Conservation (phyloP, 371 early-diverging fungal genomes). For the Mortierella sp. region DNA sequence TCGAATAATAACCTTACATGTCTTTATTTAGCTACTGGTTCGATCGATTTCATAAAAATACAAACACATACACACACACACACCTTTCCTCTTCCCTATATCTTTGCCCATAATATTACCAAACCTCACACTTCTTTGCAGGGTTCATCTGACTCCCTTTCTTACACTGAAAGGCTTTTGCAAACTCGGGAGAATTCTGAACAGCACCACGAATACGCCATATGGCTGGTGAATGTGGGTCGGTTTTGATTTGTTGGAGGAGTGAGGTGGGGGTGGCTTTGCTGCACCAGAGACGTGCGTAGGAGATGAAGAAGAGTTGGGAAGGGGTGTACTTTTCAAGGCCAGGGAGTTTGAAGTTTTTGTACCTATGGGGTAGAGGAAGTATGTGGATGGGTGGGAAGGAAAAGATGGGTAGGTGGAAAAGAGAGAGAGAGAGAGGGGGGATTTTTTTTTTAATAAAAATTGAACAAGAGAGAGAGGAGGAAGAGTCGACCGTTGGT, state of each 20-base stretch:
- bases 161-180: conserved; percentile 72
- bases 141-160: conserved; percentile 68
- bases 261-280: conserved; percentile 20
- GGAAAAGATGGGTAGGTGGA: background rate
- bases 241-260: conserved; percentile 51
- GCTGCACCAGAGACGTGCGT: conserved; percentile 68
- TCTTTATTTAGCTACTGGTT: no score
- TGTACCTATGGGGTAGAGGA: background rate
- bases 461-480: no score
- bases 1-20: no score
- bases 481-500: background rate
- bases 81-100: no score
- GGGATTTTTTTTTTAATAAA: no score
- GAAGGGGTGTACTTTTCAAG: conserved; percentile 51
- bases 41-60: no score
- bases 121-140: conserved; percentile 19
- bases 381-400: background rate
- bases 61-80: no score
- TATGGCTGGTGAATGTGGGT: conserved; percentile 68
- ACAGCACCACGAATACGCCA: conserved; percentile 75
- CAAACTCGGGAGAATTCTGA: conserved; percentile 72
- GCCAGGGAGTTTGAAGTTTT: conserved; percentile 8
- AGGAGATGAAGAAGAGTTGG: conserved; percentile 68
- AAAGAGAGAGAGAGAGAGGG: background rate
- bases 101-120: background rate